phyloP scores from a whole-genome alignment of 1,139 yeast species.

The Hemisphaericaspora xylanilytica region DNA sequence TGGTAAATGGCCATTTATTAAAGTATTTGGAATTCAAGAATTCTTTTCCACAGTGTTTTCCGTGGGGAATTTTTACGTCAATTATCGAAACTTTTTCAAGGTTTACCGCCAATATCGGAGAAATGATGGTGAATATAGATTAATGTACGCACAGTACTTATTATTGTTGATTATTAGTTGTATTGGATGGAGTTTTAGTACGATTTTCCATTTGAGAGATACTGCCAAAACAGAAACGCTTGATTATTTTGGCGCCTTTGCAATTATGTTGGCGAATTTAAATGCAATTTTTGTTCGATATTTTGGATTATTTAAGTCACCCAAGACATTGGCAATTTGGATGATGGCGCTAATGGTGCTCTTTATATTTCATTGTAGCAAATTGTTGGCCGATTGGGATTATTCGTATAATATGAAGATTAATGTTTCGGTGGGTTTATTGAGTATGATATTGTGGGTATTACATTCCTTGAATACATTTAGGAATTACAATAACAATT shows the following conservation, averaged over 20 bases:
- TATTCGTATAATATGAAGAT: slow-evolving; percentile 38
- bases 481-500: slow-evolving; percentile 20
- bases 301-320: slow-evolving; percentile 24
- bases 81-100: slow-evolving; percentile 30
- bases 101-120: slow-evolving; percentile 26
- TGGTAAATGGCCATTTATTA: slow-evolving; percentile 48
- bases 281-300: slow-evolving; percentile 35
- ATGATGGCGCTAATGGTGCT: slow-evolving; percentile 15
- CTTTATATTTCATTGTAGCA: slow-evolving; percentile 30
- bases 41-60: slow-evolving; percentile 38
- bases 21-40: slow-evolving; percentile 42
- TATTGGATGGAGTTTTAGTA: slow-evolving; percentile 41
- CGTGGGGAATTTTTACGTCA: slow-evolving; percentile 36
- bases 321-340: slow-evolving; percentile 10
- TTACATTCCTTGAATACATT: slow-evolving; percentile 28
- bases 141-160: slow-evolving; percentile 35
- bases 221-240: slow-evolving; percentile 38
- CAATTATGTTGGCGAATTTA: slow-evolving; percentile 38
- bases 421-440: slow-evolving; percentile 33
- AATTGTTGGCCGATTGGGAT: slow-evolving; percentile 36
- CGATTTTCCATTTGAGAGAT: slow-evolving; percentile 42
- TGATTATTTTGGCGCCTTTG: slow-evolving; percentile 47
- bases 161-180: slow-evolving; percentile 28
- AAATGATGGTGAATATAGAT: slow-evolving; percentile 16
- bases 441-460: slow-evolving; percentile 35